phyloP scores from a whole-genome alignment of 1,284 basidiomycete genomes.

The Vanrija sp. region DNA sequence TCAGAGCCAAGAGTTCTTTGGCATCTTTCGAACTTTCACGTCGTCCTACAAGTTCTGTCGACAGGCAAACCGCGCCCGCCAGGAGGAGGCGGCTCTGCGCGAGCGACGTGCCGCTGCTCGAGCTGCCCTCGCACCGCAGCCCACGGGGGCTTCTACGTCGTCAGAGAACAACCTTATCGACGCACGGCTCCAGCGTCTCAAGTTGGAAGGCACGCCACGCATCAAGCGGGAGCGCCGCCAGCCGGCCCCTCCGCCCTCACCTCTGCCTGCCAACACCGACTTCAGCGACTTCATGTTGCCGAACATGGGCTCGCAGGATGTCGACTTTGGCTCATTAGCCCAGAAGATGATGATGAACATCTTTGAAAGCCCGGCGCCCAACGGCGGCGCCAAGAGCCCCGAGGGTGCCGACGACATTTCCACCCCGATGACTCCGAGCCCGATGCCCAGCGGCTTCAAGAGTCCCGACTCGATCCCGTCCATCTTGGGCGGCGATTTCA shows the following conservation, averaged over 20 bases:
- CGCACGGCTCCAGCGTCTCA: constrained; percentile 68
- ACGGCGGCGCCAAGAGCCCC: background rate
- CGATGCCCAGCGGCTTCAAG: no score
- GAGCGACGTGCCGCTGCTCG: constrained; percentile 37
- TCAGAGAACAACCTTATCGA: constrained; percentile 60
- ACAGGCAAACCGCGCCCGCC: constrained; percentile 60
- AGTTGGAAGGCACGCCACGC: constrained; percentile 60
- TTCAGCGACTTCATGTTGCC: constrained; percentile 50
- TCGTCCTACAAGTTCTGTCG: constrained; percentile 92
- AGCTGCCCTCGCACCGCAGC: constrained; percentile 45
- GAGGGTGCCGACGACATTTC: background rate
- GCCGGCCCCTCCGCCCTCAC: constrained; percentile 45
- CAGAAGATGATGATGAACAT: constrained; percentile 34
- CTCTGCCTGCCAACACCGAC: constrained; percentile 50
- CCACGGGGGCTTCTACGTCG: constrained; percentile 34
- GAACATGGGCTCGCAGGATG: constrained; percentile 31
- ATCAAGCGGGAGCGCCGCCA: constrained; percentile 48
- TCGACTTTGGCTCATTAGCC: constrained; percentile 37
- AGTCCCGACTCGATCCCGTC: no score
- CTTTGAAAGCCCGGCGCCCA: constrained; percentile 3
- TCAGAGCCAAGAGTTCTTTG: constrained; percentile 71
- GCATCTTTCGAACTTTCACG: constrained; percentile 89
- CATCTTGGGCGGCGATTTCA: no score
- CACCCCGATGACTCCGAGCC: no score
- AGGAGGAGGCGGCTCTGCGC: constrained; percentile 49